Base-by-base conservation (phyloP, 352 stramenopile genomes). In the Pythium dissotocum region DNA sequence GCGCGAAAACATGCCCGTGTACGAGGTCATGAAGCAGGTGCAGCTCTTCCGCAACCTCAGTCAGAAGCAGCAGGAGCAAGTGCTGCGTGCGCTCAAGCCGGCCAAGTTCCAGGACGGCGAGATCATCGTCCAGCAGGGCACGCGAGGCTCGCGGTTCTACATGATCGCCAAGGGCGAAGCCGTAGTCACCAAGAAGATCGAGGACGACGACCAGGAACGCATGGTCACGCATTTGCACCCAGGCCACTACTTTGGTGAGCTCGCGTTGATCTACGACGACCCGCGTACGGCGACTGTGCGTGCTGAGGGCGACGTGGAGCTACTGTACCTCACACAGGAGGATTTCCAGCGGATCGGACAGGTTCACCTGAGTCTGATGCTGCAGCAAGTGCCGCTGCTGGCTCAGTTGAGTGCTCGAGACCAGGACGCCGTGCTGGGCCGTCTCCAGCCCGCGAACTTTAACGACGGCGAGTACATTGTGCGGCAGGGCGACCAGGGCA, bases 211-310 rank as follows among this genome's bases (percentile, higher is more conserved):
- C 2, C 79, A 90, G 57, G 88, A 96, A 36, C 83, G 86, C 30
- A 94, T 96, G 88, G 77, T 97, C 38, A 97, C 90, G 54, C 85
- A 96, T 66, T 58, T 97, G 55, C 85, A 96, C 59, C 88, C 87
- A n/a, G 90, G 93, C 3, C 88, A 95, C 59, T 98, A 97, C 77
- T 98, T 98, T 73, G 94, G 94, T 10, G 94, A 98, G 70, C 74
- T 95, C 12, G 91, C 94, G 5, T 77, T 98, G 28, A 95, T 98
- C 61, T 94, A 97, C 65, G 86, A 96, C 59, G 91, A 98, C 67
- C 89, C 89, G 12, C 89, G 92, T 18, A 93, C 85, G 3, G 86
- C 88, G 7, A 94, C 88, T 9, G 86, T 95, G 12, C 82, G 83
- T 8, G 85, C 88, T 1, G 81, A 90, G 10, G 86, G 82, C 12